Evolutionary conservation across 805 yeast genomes (phyloP).

Genomic region (Pichia eremophila): DNA sequence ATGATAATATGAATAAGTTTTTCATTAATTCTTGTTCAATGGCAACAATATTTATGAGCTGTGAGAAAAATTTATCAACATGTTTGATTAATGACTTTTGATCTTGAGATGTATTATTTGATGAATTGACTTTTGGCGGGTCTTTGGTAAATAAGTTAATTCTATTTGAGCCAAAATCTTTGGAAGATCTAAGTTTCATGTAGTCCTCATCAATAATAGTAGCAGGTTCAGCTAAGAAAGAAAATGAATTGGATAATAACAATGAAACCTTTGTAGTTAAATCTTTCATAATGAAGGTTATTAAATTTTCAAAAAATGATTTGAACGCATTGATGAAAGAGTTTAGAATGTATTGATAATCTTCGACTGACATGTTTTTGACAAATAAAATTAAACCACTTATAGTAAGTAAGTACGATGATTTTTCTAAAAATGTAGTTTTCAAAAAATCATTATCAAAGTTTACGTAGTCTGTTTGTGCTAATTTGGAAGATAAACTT

Average conservation of each 20-base stretch:
- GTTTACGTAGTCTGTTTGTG: constrained; percentile 5
- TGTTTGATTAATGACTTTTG: not conserved
- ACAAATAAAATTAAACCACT: constrained; percentile 47
- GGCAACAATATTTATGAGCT: constrained; percentile 9
- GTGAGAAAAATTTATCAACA: constrained; percentile 10
- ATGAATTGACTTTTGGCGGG: not conserved
- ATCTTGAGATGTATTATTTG: not conserved
- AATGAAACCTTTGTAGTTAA: constrained; percentile 9
- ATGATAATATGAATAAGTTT: constrained; percentile 35
- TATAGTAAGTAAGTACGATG: constrained; percentile 34
- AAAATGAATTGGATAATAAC: constrained; percentile 5
- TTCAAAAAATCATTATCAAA: constrained; percentile 10
- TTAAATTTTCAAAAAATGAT: constrained; percentile 22
- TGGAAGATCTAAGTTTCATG: constrained; percentile 4
- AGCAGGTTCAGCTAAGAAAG: constrained; percentile 17
- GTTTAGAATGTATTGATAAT: constrained; percentile 35
- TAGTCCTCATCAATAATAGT: constrained; percentile 13
- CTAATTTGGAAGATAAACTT: constrained; percentile 24
- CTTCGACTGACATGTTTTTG: constrained; percentile 42
- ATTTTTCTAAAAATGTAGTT: constrained; percentile 16
- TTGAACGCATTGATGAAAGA: constrained; percentile 28
- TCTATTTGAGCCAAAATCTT: constrained; percentile 6
- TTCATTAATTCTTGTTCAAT: constrained; percentile 42
- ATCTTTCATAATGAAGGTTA: constrained; percentile 11
- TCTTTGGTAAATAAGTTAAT: constrained; percentile 11